Percentiles rank a stretch among this genome's conserved stretches.
These are phyloP conservation scores for Boletus bicolor DNA, from an alignment of 768 basidiomycete genomes.

Conservation along the genomic window DNA sequence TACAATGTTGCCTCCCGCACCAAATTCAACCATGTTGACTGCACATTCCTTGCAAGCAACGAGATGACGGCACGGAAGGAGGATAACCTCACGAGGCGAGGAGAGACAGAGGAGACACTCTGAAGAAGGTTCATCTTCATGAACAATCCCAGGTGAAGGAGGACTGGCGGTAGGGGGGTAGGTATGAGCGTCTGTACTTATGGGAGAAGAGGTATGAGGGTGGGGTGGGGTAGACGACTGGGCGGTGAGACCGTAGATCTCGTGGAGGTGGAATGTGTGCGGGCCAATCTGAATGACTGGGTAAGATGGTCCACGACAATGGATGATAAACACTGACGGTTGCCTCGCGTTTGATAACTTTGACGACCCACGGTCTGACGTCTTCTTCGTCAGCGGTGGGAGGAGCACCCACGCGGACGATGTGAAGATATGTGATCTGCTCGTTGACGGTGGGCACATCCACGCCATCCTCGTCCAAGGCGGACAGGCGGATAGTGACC, in stretches of 20 bases:
- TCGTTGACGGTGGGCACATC: slow-evolving; percentile 72
- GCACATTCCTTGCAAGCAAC: slow-evolving; percentile 96
- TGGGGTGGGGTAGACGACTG: slow-evolving; percentile 37
- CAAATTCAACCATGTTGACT: slow-evolving; percentile 96
- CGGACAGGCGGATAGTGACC: slow-evolving; percentile 76
- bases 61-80: slow-evolving; percentile 89
- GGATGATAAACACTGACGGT: slow-evolving; percentile 43
- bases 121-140: slow-evolving; percentile 70
- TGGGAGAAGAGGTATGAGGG: slow-evolving; percentile 38
- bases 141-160: slow-evolving; percentile 25
- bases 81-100: slow-evolving; percentile 84
- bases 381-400: slow-evolving; percentile 49
- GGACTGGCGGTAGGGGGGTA: slow-evolving; percentile 41
- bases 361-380: slow-evolving; percentile 82
- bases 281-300: slow-evolving; percentile 68
- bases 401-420: slow-evolving; percentile 63
- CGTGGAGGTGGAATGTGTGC: slow-evolving; percentile 92
- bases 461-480: slow-evolving; percentile 72
- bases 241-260: slow-evolving; percentile 88
- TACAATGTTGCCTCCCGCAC: slow-evolving; percentile 85
- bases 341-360: slow-evolving; percentile 90
- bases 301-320: neutral
- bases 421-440: slow-evolving; percentile 84
- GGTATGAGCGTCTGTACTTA: slow-evolving; percentile 39
- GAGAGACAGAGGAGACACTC: slow-evolving; percentile 92